Conservation (phyloP, 2,329 filamentous ascomycete genomes). For the Leptoxyphium fumago region DNA sequence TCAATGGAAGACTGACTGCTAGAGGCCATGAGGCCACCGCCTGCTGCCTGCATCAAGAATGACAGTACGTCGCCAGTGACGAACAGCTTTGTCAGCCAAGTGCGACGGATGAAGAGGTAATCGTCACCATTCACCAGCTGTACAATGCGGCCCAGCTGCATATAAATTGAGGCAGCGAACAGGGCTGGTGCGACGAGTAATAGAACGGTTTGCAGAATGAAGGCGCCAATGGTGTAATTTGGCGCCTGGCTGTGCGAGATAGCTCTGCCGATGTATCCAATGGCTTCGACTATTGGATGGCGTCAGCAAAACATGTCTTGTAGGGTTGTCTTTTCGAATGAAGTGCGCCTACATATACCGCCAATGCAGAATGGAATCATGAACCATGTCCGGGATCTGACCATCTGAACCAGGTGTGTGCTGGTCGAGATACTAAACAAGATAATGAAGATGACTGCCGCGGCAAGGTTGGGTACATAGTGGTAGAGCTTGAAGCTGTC, state of each 20-base stretch:
- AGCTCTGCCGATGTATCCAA: slow-evolving; percentile 39
- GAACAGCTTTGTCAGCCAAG: slow-evolving; percentile 34
- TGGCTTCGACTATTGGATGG: slow-evolving; percentile 29
- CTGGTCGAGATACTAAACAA: slow-evolving; percentile 16
- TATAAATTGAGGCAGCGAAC: slow-evolving; percentile 37
- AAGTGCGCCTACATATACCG: slow-evolving; percentile 7
- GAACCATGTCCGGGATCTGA: slow-evolving; percentile 30
- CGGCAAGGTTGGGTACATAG: slow-evolving; percentile 14
- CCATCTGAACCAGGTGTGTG: slow-evolving; percentile 25
- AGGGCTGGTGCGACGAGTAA: slow-evolving; percentile 35
- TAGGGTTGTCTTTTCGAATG: not conserved
- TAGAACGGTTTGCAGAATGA: slow-evolving; percentile 30
- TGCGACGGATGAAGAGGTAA: slow-evolving; percentile 27
- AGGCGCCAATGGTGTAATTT: slow-evolving; percentile 27
- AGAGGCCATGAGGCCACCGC: slow-evolving; percentile 27
- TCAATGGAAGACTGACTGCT: slow-evolving; percentile 16
- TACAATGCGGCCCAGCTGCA: slow-evolving; percentile 33
- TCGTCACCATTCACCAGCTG: slow-evolving; percentile 26
- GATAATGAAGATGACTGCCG: slow-evolving; percentile 17
- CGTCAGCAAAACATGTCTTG: not conserved
- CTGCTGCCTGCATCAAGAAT: slow-evolving; percentile 31
- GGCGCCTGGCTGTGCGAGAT: slow-evolving; percentile 28
- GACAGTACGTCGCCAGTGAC: slow-evolving; percentile 34
- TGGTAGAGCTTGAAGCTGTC: slow-evolving; percentile 10
- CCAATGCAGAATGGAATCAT: slow-evolving; percentile 7